Evolutionary conservation across 108 stramenopile genomes (phyloP).

Genomic region (Conticribra guillardii): DNA sequence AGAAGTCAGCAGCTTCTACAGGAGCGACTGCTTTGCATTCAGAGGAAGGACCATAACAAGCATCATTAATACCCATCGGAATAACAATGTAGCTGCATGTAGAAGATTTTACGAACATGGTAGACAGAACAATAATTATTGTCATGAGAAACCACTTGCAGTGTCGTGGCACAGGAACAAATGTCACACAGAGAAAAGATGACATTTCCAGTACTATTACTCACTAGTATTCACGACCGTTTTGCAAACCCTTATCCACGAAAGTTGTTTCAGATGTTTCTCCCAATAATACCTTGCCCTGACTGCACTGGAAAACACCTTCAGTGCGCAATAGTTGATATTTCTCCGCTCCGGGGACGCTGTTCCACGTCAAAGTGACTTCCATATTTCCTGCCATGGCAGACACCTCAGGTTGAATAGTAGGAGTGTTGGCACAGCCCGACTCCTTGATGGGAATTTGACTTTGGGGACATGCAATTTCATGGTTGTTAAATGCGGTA

Average conservation of each 20-base stretch:
- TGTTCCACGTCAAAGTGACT: slow-evolving; percentile 8
- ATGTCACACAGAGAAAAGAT: no score
- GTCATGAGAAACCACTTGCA: no score
- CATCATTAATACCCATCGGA: neutral
- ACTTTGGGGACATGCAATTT: slow-evolving; percentile 26
- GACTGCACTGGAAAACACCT: slow-evolving; percentile 20
- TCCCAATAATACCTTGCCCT: slow-evolving; percentile 22
- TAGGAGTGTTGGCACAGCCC: slow-evolving; percentile 12
- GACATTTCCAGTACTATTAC: no score
- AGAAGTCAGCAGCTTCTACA: neutral
- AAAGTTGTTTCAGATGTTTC: neutral
- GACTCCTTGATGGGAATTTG: neutral
- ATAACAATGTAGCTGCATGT: no score
- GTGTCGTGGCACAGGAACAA: no score
- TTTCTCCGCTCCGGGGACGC: slow-evolving; percentile 5
- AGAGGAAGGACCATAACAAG: slow-evolving; percentile 12
- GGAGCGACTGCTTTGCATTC: slow-evolving; percentile 12
- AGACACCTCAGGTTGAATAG: neutral
- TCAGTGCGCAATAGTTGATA: slow-evolving; percentile 27
- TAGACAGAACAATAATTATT: no score
- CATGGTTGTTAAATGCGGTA: slow-evolving; percentile 16
- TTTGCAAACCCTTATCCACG: slow-evolving; percentile 20
- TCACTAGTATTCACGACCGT: slow-evolving; percentile 29
- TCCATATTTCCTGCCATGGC: slow-evolving; percentile 2
- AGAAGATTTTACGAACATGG: no score